Base-by-base conservation (phyloP, 495 filamentous ascomycete genomes). In the Paragyromitra xinjiangensis region DNA sequence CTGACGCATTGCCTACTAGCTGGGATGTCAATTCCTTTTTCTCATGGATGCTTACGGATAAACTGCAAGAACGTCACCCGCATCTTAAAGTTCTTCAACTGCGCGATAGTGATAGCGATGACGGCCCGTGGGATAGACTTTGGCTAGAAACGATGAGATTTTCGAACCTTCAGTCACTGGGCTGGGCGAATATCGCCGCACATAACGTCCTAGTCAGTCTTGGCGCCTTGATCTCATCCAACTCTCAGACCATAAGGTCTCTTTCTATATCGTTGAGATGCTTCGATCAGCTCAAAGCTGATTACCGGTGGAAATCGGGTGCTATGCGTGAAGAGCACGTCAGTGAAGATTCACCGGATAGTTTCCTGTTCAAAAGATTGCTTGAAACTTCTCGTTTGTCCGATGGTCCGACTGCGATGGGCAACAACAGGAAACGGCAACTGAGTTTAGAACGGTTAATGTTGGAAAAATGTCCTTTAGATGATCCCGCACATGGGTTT, bases 21-120 rank as follows among this genome's bases (percentile, higher is more conserved):
- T 72, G 70, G 64, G 64, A 71, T 55, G 44, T 73, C 44, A 40
- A 73, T 42, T 37, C 66, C 11, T 73, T 53, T 56, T 73, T 73
- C 70, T 73, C 70, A 22, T 73, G 70, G 70, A 73, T 22, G 1
- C 62, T 73, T 71, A 71, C 50, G 12, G 70, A 73, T 8, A 73
- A 73, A 55, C 44, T 73, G 34, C 64, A 69, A 39, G 66, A 22
- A 42, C 50, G 26, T 9, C 70, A 73, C 22, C 70, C 70, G 44
- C 34, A 53, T n/a, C 64, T 73, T 12, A 66, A 73, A 19, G 19
- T 12, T 11, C 64, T 73, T 9, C 34, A 73, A 6, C 29, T 73
- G 44, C 66, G 50, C 19, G 70, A 73, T 55, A 65, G 70, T 7
- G 70, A 73, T 55, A 65, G 70, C 12, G 50, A 73, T 9, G 64